Percentiles rank a stretch among this genome's conserved stretches.
phyloP scores from a whole-genome alignment of 2,329 filamentous ascomycete species.

The Cladophialophora yegresii region DNA sequence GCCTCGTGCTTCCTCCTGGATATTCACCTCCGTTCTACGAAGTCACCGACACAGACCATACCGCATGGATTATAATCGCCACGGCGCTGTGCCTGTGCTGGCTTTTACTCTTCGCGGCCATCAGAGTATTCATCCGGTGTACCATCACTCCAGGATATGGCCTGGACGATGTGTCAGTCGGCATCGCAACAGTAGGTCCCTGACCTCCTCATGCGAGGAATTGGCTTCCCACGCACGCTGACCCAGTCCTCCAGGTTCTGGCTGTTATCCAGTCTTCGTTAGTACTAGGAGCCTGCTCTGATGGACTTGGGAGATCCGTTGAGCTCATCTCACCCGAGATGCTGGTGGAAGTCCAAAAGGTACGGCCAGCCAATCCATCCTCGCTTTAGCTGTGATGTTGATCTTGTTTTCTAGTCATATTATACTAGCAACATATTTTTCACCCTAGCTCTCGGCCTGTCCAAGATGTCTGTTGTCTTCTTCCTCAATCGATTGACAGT shows the following conservation, averaged over 20 bases:
- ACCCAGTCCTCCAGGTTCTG: constrained; percentile 34
- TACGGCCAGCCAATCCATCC: constrained; percentile 4
- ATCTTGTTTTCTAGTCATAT: constrained; percentile 29
- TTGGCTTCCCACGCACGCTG: constrained; percentile 32
- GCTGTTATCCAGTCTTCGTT: constrained; percentile 41
- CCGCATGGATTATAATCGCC: constrained; percentile 45
- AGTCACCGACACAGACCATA: constrained; percentile 46
- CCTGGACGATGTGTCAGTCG: constrained; percentile 39
- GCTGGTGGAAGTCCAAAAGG: constrained; percentile 31
- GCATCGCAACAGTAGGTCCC: background rate
- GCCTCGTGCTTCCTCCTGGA: constrained; percentile 38
- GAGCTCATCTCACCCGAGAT: constrained; percentile 31
- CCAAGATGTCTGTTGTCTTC: constrained; percentile 37
- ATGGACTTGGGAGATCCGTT: constrained; percentile 43
- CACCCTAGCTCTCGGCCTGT: constrained; percentile 36
- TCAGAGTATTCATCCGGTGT: constrained; percentile 44
- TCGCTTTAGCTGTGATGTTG: background rate
- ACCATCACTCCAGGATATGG: constrained; percentile 41
- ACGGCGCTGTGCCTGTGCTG: constrained; percentile 44
- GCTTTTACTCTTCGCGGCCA: constrained; percentile 42
- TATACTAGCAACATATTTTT: constrained; percentile 39
- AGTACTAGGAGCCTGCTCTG: constrained; percentile 40
- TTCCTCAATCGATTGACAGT: constrained; percentile 35
- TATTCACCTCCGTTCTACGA: constrained; percentile 44
- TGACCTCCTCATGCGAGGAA: background rate